Percentiles rank a stretch among this genome's conserved stretches.
These are phyloP conservation scores for Physcomitrium patens DNA, from an alignment of 225 moss, liverwort and hornwort species.

Conservation along the genomic window DNA sequence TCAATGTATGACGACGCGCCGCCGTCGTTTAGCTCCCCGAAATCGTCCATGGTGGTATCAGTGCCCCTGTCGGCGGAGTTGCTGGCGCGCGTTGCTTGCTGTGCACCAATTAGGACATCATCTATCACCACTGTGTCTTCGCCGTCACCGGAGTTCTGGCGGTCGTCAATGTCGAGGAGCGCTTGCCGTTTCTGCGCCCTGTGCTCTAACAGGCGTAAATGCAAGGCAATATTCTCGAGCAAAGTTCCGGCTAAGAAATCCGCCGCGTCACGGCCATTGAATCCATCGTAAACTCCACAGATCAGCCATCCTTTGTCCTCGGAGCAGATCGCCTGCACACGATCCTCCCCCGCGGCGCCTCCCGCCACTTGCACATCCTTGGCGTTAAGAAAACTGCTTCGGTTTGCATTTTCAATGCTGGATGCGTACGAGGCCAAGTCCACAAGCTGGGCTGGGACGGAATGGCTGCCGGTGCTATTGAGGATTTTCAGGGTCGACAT, in stretches of 20 bases:
- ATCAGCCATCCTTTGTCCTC: conserved; percentile 90
- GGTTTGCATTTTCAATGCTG: conserved; percentile 25
- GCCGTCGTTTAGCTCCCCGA: conserved; percentile 1
- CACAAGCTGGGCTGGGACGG: conserved; percentile 38
- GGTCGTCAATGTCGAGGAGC: conserved; percentile 20
- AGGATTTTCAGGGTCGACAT: conserved; percentile 28
- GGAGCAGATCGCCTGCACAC: conserved; percentile 93
- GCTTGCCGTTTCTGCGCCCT: conserved; percentile 50
- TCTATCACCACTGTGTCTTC: conserved; percentile 6
- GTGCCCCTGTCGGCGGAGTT: not conserved
- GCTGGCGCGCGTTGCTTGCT: no score
- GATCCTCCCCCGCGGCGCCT: conserved; percentile 92
- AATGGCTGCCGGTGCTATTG: conserved; percentile 32
- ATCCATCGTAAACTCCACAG: conserved; percentile 89
- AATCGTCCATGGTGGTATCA: conserved; percentile 32
- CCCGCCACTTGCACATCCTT: conserved; percentile 82
- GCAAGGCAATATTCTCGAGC: conserved; percentile 72
- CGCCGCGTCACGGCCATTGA: conserved; percentile 88
- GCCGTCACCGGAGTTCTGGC: conserved; percentile 15
- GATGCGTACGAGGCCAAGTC: conserved; percentile 19
- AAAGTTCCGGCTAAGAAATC: conserved; percentile 78
- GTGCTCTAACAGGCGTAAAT: conserved; percentile 69
- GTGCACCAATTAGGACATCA: not conserved
- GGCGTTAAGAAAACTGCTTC: conserved; percentile 66
- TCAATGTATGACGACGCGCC: conserved; percentile 6